phyloP scores from a whole-genome alignment of 139 green algal genomes.

The Auxenochlorella pyrenoidosa region DNA sequence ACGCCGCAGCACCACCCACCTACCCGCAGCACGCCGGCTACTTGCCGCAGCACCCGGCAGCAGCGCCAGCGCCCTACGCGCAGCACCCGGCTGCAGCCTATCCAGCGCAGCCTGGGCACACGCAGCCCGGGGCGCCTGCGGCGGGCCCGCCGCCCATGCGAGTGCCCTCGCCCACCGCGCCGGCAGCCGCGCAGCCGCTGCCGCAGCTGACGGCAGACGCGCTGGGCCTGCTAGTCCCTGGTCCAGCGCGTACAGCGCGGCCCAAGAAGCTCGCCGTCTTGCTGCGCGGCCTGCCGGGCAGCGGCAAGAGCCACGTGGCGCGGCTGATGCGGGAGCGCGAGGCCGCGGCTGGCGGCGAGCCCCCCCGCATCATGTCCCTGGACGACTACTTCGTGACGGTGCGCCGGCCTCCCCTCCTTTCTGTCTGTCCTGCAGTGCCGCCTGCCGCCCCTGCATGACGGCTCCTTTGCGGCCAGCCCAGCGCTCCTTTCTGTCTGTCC shows the following conservation, averaged over 20 bases:
- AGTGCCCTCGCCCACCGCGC: neutral
- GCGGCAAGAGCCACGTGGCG: constrained; percentile 81
- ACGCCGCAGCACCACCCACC: neutral
- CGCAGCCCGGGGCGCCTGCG: neutral
- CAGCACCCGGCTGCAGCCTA: neutral
- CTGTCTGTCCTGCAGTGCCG: neutral
- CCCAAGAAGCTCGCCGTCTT: constrained; percentile 69
- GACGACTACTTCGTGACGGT: constrained; percentile 92
- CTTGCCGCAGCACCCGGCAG: neutral
- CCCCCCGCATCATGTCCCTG: constrained; percentile 79
- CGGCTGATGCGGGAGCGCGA: constrained; percentile 74
- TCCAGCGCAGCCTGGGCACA: neutral
- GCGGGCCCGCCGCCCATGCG: no score
- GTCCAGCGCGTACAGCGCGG: constrained; percentile 47
- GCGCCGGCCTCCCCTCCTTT: neutral
- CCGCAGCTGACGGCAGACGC: neutral
- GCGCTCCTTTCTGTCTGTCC: neutral
- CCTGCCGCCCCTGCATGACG: no score
- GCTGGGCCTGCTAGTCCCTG: neutral
- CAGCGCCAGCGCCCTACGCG: neutral
- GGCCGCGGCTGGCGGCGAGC: constrained; percentile 58
- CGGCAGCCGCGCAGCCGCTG: neutral
- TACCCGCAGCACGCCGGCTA: neutral
- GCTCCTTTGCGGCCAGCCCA: no score
- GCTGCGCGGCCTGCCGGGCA: constrained; percentile 80